These are phyloP conservation scores for Amanita rubescens DNA, from an alignment of 768 basidiomycete genomes.

Conservation along the genomic window DNA sequence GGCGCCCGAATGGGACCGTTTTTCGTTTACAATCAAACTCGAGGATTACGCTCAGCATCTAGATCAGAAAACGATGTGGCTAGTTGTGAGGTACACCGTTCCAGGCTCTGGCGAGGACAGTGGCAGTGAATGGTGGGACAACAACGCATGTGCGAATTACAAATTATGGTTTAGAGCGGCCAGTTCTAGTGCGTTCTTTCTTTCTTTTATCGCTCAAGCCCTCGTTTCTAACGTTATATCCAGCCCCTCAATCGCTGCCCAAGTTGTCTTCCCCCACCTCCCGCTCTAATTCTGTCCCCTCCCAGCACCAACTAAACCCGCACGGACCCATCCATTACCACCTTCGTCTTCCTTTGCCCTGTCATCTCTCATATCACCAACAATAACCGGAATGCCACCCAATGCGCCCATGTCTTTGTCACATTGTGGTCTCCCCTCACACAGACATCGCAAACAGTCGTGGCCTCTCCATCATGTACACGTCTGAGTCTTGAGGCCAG, in stretches of 20 bases:
- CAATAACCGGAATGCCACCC: too few species aligned
- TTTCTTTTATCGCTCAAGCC: not conserved
- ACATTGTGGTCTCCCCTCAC: too few species aligned
- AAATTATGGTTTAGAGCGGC: slow-evolving; percentile 50
- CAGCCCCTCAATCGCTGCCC: slow-evolving; percentile 9
- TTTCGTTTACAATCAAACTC: slow-evolving; percentile 56
- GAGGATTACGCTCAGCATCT: slow-evolving; percentile 60
- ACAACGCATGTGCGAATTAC: slow-evolving; percentile 76
- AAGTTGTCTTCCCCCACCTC: slow-evolving; percentile 1
- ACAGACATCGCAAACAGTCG: too few species aligned
- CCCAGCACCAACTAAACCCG: slow-evolving; percentile 4
- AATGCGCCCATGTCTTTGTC: too few species aligned
- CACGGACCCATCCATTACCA: too few species aligned
- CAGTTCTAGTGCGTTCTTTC: not conserved
- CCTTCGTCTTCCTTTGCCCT: too few species aligned
- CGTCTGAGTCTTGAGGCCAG: too few species aligned
- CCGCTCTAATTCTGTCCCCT: not conserved
- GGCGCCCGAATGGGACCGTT: slow-evolving; percentile 43
- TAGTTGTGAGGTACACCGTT: slow-evolving; percentile 47
- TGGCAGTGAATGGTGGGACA: slow-evolving; percentile 84
- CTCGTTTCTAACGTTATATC: not conserved
- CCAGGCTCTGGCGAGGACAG: slow-evolving; percentile 8
- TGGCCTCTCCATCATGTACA: too few species aligned
- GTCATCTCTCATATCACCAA: too few species aligned
- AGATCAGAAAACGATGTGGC: slow-evolving; percentile 45